A percentile compares a stretch with the other conserved stretches of the same genome.
phyloP scores from a whole-genome alignment of 805 yeast species.

The Kodamaea lidongshanica region DNA sequence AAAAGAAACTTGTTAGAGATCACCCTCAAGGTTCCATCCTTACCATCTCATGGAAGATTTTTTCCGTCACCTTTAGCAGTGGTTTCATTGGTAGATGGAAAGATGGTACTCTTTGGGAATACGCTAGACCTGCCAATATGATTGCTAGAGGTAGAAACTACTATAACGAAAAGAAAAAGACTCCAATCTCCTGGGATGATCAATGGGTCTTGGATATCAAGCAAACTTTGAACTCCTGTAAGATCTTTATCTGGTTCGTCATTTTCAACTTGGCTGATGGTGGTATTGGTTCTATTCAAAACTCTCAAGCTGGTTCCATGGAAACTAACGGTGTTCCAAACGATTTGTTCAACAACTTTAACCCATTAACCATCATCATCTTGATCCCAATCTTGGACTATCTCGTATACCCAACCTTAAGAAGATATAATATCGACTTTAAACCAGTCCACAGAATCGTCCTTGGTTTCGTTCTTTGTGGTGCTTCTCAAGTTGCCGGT shows the following conservation, averaged over 20 bases:
- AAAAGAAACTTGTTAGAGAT: conserved; percentile 23
- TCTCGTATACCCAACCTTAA: conserved; percentile 41
- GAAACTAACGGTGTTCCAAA: conserved; percentile 48
- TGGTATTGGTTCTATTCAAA: conserved; percentile 45
- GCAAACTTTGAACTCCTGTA: conserved; percentile 40
- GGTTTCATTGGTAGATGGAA: conserved; percentile 38
- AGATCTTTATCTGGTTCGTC: conserved; percentile 40
- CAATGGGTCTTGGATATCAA: conserved; percentile 44
- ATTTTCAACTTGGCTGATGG: conserved; percentile 38
- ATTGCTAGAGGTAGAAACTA: conserved; percentile 35
- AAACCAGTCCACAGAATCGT: conserved; percentile 41
- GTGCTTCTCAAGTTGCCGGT: conserved; percentile 42
- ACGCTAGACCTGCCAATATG: conserved; percentile 42
- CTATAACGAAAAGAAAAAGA: conserved; percentile 17
- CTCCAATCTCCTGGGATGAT: conserved; percentile 32
- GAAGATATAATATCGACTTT: conserved; percentile 36
- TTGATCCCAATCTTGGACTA: conserved; percentile 47
- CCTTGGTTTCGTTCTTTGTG: conserved; percentile 44
- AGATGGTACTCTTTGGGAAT: conserved; percentile 41
- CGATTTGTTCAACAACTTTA: conserved; percentile 50
- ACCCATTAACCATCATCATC: conserved; percentile 48
- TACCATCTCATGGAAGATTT: conserved; percentile 36
- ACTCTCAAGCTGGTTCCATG: conserved; percentile 52
- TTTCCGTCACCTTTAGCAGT: conserved; percentile 37
- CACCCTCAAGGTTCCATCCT: conserved; percentile 44